Evolutionary conservation across 345 rosid species (phyloP).

Genomic region (Syzygium aromaticum): DNA sequence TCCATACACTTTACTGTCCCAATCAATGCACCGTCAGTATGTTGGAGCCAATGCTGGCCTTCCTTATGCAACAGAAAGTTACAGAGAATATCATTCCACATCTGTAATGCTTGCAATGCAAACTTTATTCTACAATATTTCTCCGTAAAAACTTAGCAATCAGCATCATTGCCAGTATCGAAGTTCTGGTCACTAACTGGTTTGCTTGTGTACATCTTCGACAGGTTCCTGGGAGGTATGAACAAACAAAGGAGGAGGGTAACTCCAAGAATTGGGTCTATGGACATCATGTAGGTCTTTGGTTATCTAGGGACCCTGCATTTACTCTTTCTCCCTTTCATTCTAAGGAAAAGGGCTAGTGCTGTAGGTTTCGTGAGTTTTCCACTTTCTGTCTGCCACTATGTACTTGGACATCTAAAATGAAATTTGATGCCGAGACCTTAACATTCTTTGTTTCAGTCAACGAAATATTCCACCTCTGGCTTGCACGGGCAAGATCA

Average conservation of each 20-base stretch:
- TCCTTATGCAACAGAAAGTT: constrained; percentile 13
- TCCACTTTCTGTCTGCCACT: background rate
- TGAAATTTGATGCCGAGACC: background rate
- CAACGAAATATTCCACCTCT: background rate
- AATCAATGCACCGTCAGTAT: constrained; percentile 2
- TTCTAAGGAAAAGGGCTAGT: background rate
- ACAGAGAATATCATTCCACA: constrained; percentile 6
- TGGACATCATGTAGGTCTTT: background rate
- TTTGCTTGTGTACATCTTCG: background rate
- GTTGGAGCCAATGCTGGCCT: constrained; percentile 15
- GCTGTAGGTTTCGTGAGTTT: background rate
- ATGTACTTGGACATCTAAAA: background rate
- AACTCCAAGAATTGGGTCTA: background rate
- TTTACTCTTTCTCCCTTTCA: background rate
- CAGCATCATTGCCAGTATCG: background rate
- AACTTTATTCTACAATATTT: background rate
- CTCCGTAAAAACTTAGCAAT: background rate
- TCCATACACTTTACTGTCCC: constrained; percentile 7
- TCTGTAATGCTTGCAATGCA: constrained; percentile 17
- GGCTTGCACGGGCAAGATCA: background rate
- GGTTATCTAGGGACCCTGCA: background rate
- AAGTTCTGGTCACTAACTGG: background rate
- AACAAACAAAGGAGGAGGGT: background rate
- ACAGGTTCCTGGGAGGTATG: constrained; percentile 20
- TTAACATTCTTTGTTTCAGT: constrained; percentile 3